Evolutionary conservation across 768 basidiomycete species (phyloP), one percentile per base, ranked within the genome.

Genomic region (Pilatotrama ljubarskyi): DNA sequence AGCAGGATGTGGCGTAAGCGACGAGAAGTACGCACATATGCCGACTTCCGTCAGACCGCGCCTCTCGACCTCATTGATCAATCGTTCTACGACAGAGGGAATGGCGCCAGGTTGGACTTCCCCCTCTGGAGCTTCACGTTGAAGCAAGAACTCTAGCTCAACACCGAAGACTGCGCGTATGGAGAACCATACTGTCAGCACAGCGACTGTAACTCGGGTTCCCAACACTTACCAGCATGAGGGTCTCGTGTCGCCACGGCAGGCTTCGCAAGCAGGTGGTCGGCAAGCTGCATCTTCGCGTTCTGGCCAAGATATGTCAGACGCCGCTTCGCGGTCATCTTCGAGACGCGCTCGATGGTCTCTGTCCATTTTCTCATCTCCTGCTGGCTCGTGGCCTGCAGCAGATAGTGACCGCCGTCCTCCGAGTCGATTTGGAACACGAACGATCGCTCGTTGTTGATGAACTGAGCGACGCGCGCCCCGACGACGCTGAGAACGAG

Each of bases 351-450:
- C 37, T 80, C 81, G 62, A 95, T 86, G 24, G 84, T 86, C 17
- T 87, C 85, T 53, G 92, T 79, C 93, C 93, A 95, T 65, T 80
- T 85, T 54, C 71, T 76, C 85, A 91, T 86, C 64, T 93, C 91
- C 38, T 80, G 78, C 70, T 81, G 84, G 65, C 81, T 85, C 36
- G 83, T 72, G 0, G 90, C 87, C 70, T 95, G 93, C 15, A 94
- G 74, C 35, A 93, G 72, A 67, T 91, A 92, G 67, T 87, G 87
- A 0, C 90, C 91, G 8, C 93, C 93, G 68, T 94, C 92, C 70
- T 94, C 93, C 0, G 91, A 90, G 67, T 90, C 85, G 43, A 95
- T 78, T 68, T 89, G 84, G 78, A 94, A 91, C 49, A 84, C 86
- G 71, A 85, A 94, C 47, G 92, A 90, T 46, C 92, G 81, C 62